These are phyloP conservation scores for Zygoascus sp. DNA, from an alignment of 1,139 yeast species.

Conservation along the genomic window DNA sequence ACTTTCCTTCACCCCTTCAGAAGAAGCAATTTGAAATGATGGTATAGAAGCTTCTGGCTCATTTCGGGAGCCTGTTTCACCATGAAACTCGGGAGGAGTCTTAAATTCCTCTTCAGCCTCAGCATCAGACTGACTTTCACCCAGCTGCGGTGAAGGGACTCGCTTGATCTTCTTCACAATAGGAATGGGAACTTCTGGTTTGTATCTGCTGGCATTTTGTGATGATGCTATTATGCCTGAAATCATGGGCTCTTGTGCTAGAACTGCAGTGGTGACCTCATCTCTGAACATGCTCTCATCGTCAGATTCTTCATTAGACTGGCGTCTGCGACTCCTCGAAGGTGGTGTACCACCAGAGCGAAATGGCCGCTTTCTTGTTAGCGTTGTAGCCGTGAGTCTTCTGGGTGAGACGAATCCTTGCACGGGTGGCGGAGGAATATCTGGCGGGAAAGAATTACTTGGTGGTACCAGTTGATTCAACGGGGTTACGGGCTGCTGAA, in stretches of 20 bases:
- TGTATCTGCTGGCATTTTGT: too few relatives aligned
- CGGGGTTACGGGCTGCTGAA: background rate
- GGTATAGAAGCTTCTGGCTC: background rate
- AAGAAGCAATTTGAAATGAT: background rate
- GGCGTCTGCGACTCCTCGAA: too few relatives aligned
- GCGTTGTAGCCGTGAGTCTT: background rate
- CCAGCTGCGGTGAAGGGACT: background rate
- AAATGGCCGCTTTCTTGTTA: background rate
- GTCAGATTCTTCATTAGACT: background rate
- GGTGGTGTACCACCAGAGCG: background rate
- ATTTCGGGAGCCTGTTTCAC: background rate
- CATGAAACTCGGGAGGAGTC: background rate
- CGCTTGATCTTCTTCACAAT: background rate
- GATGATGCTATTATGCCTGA: background rate
- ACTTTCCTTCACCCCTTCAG: background rate
- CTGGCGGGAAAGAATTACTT: background rate
- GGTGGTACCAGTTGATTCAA: background rate
- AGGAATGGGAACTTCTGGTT: background rate
- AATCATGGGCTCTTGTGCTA: constrained; percentile 5
- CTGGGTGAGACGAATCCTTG: background rate
- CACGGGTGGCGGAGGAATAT: background rate
- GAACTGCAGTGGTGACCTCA: constrained; percentile 4
- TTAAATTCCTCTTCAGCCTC: background rate
- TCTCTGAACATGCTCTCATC: constrained; percentile 10
- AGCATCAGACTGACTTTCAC: background rate